Evolutionary conservation across 2,329 filamentous ascomycete genomes (phyloP), one percentile per base, ranked within the genome.

Genomic region (Alternaria gansuensis): DNA sequence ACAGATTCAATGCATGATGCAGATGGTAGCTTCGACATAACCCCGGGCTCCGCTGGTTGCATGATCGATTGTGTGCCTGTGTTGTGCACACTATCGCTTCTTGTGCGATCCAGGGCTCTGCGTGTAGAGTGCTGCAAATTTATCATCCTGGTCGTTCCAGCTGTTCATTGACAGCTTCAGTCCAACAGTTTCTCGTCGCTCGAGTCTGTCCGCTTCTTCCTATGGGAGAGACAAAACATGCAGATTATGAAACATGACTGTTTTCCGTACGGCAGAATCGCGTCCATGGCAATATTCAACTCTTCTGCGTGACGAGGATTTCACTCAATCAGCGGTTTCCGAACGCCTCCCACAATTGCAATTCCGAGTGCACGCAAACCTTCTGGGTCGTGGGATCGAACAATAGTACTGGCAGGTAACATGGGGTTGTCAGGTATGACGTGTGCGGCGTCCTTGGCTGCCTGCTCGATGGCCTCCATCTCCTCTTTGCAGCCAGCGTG

Each of bases 401-500:
- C 87, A 63, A 99, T 95, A 7, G 86, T 88, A 62, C 89, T 88
- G 1, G 93, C 89, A 0, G 95, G 93, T n/a, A 97, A 80, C 89
- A 96, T 93, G 0, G 93, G 95, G 69, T 95, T 95, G 62, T 96
- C 92, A 0, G 90, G 90, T 67, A 94, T 92, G 60, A 98, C 89
- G 62, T 91, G 88, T 14, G 91, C 90, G 2, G 95, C 94, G 69
- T 98, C 94, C 77, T 93, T 94, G 41, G 95, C 95, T 0, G 95
- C 91, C 78, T 97, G 92, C 75, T 97, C 93, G 64, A 99, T 98
- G 36, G 93, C 93, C 71, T 97, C 93, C 92, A 99, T 97, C 80
- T 98, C 95, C 75, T 97, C 93, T 77, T 96, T 97, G 80, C 95
- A 99, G 14, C 90, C 91, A 66, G 96, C 92, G 73, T 97, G 92